These are phyloP conservation scores for Phytophthora podocarpi DNA, from an alignment of 352 stramenopile genomes.

Conservation along the genomic window DNA sequence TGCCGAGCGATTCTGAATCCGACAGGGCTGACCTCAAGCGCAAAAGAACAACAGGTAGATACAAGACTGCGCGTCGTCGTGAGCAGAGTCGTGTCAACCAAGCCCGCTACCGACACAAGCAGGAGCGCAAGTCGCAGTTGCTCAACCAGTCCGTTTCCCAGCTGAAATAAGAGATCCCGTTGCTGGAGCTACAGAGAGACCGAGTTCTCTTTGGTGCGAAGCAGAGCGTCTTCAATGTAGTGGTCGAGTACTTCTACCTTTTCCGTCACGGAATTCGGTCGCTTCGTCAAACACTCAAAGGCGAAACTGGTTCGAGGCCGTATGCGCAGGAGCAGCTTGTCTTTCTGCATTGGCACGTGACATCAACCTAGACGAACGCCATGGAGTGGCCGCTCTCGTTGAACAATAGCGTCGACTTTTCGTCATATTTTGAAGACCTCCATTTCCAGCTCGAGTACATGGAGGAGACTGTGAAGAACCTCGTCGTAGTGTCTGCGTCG, in stretches of 20 bases:
- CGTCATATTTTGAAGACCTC: conserved; percentile 28
- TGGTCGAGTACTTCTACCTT: conserved; percentile 22
- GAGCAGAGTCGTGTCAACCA: conserved; percentile 19
- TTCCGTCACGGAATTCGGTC: conserved; percentile 12
- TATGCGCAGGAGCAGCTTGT: conserved; percentile 11
- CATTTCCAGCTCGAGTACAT: conserved; percentile 35
- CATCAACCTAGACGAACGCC: too few relatives aligned
- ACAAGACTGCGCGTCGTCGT: conserved; percentile 10
- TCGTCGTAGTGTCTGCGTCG: background rate
- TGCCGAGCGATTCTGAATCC: too few relatives aligned
- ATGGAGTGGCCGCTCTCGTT: conserved; percentile 10
- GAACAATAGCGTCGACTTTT: conserved; percentile 31
- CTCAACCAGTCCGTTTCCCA: conserved; percentile 7
- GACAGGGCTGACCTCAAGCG: too few relatives aligned
- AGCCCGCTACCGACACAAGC: conserved; percentile 15
- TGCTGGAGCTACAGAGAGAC: conserved; percentile 13
- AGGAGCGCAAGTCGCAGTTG: background rate
- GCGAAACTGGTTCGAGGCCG: too few relatives aligned
- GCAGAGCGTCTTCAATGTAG: conserved; percentile 16
- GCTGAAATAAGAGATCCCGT: conserved; percentile 1
- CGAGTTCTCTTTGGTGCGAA: conserved; percentile 1
- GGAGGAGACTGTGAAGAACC: background rate
- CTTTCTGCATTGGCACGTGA: conserved; percentile 30
- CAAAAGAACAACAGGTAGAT: too few relatives aligned
- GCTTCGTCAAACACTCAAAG: background rate